Base-by-base conservation (phyloP, 352 stramenopile species). In the Pythium biforme region DNA sequence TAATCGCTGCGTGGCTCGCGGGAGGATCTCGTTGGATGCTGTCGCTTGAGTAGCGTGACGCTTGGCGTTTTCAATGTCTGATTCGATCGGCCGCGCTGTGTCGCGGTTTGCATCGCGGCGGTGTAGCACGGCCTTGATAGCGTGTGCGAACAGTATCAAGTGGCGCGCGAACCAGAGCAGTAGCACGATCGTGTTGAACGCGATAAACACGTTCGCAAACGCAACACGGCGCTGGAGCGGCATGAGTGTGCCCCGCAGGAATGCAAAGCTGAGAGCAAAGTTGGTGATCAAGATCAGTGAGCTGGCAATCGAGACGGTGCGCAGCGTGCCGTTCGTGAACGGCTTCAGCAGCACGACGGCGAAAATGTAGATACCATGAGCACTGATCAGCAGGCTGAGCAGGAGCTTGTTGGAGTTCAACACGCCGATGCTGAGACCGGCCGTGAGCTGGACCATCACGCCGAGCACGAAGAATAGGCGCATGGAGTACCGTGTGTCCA, bases 381-480 rank as follows among this genome's bases (percentile, higher is more conserved):
- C 59, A 10, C 57, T 54, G n/a, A 90, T 80, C 40, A 89, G 58
- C 19, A 81, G 53, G 37, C 86, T 70, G n/a, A 89, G 71, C 54
- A 88, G 77, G 27, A 68, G 77, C 46, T 69, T 64, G 34, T 84
- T 76, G 9, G 72, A 70, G 27, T 79, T 73, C 45, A 90, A 55
- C 27, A 69, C 73, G 9, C 79, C 83, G 25, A 92, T 72, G 22
- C 84, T 61, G 33, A 90, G 58, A 0, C 78, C 82, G 8, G 71
- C 85, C 4, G 71, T 53, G 59, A 88, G 78, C 62, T 92, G 81
- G 12, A 88, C 68, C 10, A 81, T 56, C 5, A 77, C 72, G 14
- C 73, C 69, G 19, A 88, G 63, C 20, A 86, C 68, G 59, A 88
- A 87, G 64, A 92, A 88, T 54, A 92, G 76, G 11, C 83, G 83